Base-by-base conservation (phyloP, 2,329 filamentous ascomycete genomes). In the Fusarium chaquense region DNA sequence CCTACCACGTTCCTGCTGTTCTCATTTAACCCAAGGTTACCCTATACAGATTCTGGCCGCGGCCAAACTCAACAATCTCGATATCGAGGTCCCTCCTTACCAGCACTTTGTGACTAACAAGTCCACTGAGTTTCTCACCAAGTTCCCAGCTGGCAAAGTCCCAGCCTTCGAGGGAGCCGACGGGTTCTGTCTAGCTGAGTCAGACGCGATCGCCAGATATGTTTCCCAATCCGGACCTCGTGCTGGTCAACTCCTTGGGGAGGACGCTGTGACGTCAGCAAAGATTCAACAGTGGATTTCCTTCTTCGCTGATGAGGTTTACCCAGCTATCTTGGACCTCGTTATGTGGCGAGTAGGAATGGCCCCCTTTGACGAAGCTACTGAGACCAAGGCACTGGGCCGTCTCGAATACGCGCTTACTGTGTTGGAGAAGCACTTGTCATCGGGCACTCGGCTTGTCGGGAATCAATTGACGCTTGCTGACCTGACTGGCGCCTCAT, bases 251-350 rank as follows among this genome's bases (percentile, higher is more conserved):
- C 16, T 59, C 3, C 56, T 59, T 9, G 56, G 56, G 1, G 11
- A 45, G 1, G 49, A 55, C 4, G 6, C 32, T 3, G 6, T 26
- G 40, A 40, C 32, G 3, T 45, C 49, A 6, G 49, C 56, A 5
- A 45, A 55, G 26, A 59, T 59, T n/a, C 30, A 41, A 10, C 56
- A 59, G 22, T 59, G 56, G 56, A 55, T 59, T 8, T 55, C 49
- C 6, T 59, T 59, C 49, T 59, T 59, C 10, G 40, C 40, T 22
- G 56, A 44, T 8, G 56, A 59, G 30, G 32, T 55, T 11, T 45
- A 55, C 5, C 24, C 40, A 15, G 33, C 26, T 26, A 20, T 45
- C 4, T 20, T 45, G 4, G 20, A 55, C 2, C 56, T 59, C 18
- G 49, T 59, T 12, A 45, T 32, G 56, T 59, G 56, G 56, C 36